Evolutionary conservation across 139 green algal genomes (phyloP).

Genomic region (Tetradesmus obliquus): DNA sequence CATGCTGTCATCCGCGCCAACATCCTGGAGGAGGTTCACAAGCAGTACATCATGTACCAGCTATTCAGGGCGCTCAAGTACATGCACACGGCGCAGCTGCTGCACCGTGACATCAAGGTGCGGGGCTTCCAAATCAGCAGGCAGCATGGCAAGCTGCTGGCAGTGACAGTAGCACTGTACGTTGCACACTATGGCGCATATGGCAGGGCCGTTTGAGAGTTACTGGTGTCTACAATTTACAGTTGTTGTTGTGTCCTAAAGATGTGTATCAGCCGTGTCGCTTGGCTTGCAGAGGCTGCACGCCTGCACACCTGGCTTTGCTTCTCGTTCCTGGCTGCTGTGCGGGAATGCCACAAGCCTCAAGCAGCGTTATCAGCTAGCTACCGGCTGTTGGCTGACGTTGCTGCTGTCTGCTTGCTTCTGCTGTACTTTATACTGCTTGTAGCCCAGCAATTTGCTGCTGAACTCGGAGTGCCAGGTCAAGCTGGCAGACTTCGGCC

Average conservation of each 20-base stretch:
- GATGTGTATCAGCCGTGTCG: too few relatives aligned
- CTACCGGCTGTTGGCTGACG: not conserved
- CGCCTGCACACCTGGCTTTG: too few relatives aligned
- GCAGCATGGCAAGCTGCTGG: not conserved
- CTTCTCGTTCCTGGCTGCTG: too few relatives aligned
- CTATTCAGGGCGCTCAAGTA: conserved; percentile 98
- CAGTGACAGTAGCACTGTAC: not conserved
- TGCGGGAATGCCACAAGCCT: too few relatives aligned
- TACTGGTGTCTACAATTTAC: too few relatives aligned
- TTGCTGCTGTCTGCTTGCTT: not conserved
- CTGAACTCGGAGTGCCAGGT: conserved; percentile 98
- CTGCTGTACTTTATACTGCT: not conserved
- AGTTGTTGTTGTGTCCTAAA: too few relatives aligned
- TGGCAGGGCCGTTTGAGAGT: too few relatives aligned
- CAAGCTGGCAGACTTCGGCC: conserved; percentile 98
- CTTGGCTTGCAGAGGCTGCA: too few relatives aligned
- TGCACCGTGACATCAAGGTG: conserved; percentile 98
- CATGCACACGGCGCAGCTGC: conserved; percentile 95
- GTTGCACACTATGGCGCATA: too few relatives aligned
- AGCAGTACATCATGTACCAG: conserved; percentile 99
- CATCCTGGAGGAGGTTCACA: conserved; percentile 97
- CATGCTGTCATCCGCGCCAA: conserved; percentile 95
- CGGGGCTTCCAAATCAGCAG: not conserved
- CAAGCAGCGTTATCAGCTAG: too few relatives aligned
- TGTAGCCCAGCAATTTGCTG: conserved; percentile 96